Percentiles rank a stretch among this genome's conserved stretches.
Conservation (phyloP, 257 asterid species). For the Nicotiana knightiana region DNA sequence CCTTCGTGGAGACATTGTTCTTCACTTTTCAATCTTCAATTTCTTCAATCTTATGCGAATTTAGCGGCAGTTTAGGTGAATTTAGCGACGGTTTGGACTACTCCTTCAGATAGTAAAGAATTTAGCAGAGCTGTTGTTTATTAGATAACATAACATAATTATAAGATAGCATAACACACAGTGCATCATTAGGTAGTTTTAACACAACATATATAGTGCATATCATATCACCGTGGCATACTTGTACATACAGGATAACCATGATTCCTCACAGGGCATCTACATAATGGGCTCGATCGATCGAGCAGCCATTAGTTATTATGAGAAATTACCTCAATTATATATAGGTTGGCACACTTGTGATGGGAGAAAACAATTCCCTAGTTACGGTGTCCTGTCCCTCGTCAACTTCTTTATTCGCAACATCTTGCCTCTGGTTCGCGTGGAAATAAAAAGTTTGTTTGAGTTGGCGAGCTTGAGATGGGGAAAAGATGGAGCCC, state of each 20-base stretch:
- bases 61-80: too few species aligned
- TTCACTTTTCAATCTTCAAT: too few species aligned
- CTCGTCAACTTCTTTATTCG: too few species aligned
- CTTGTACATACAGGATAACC: neutral
- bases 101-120: too few species aligned
- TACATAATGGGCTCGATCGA: neutral
- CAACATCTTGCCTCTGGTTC: too few species aligned
- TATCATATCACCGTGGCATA: neutral
- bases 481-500: neutral
- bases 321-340: neutral
- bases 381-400: neutral
- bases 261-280: neutral
- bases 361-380: neutral
- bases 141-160: too few species aligned
- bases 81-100: too few species aligned
- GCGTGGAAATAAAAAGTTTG: too few species aligned
- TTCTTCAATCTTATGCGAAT: too few species aligned
- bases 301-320: neutral
- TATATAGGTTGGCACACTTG: neutral
- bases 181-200: neutral
- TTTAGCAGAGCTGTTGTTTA: too few species aligned
- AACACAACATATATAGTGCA: neutral
- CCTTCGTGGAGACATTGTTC: too few species aligned
- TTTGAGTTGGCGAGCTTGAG: neutral
- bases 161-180: neutral